Percentiles rank a stretch among this genome's conserved stretches.
These are phyloP conservation scores for Dictyostelium capitatum DNA, from an alignment of 78 protist species.

Conservation along the genomic window DNA sequence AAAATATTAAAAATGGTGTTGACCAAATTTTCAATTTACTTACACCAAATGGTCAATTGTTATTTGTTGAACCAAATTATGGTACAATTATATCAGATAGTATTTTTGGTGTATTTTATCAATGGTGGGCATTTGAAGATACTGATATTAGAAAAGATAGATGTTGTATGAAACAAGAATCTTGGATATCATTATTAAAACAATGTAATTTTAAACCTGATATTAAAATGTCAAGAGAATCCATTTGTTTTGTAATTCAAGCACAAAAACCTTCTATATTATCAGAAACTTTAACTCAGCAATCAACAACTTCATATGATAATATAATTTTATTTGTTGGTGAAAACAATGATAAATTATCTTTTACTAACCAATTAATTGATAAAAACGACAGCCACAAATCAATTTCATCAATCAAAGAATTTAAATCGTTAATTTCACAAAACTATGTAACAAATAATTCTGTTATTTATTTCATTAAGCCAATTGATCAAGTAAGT, in stretches of 20 bases:
- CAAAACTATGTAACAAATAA: not conserved
- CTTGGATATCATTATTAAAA: not conserved
- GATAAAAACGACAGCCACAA: too few species aligned
- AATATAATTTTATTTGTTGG: not conserved
- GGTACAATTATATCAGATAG: not conserved
- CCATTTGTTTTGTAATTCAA: not conserved
- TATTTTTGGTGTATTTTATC: not conserved
- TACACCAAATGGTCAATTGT: not conserved
- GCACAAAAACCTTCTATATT: not conserved
- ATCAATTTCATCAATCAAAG: too few species aligned
- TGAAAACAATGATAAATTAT: too few species aligned
- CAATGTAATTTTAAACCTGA: not conserved
- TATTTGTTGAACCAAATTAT: not conserved
- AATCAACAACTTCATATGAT: too few species aligned
- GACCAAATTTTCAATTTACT: not conserved
- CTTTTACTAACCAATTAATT: too few species aligned
- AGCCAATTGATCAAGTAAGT: not conserved
- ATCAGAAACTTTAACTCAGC: not conserved
- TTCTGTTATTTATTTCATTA: not conserved
- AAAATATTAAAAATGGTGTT: not conserved
- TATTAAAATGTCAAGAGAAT: not conserved
- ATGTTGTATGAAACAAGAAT: not conserved
- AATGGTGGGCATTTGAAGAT: conserved; percentile 11
- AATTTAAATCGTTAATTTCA: not conserved
- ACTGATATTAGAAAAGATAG: conserved; percentile 1